These are phyloP conservation scores for Hortiboletus rubellus DNA, from an alignment of 1,284 basidiomycete genomes.

Conservation along the genomic window DNA sequence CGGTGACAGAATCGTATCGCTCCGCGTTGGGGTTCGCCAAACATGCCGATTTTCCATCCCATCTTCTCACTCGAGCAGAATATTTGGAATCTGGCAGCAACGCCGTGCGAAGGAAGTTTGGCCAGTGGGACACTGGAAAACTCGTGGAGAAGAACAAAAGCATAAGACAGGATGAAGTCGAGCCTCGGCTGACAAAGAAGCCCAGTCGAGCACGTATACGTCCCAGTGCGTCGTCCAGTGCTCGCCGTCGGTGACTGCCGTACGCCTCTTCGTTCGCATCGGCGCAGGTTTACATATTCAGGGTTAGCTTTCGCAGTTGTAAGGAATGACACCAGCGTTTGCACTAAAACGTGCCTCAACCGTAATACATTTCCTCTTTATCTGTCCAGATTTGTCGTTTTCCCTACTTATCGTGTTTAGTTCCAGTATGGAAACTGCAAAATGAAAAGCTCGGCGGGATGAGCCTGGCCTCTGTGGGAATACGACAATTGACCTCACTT, in stretches of 20 bases:
- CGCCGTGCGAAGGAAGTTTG: constrained; percentile 70
- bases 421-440: constrained; percentile 18
- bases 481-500: constrained; percentile 18
- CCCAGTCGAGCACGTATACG: constrained; percentile 31
- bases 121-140: constrained; percentile 41
- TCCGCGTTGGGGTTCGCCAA: constrained; percentile 63
- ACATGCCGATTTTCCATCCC: constrained; percentile 50
- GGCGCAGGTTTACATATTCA: constrained; percentile 16
- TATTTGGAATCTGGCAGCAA: constrained; percentile 80
- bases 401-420: constrained; percentile 22
- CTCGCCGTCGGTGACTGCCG: constrained; percentile 31
- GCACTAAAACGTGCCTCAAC: background rate
- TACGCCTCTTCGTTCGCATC: constrained; percentile 10
- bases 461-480: constrained; percentile 22
- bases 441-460: constrained; percentile 28
- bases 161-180: constrained; percentile 22
- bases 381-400: constrained; percentile 12
- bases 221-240: constrained; percentile 16
- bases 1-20: constrained; percentile 72
- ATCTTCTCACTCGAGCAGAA: constrained; percentile 72
- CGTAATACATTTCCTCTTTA: constrained; percentile 7
- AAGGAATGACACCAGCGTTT: constrained; percentile 4
- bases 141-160: constrained; percentile 26
- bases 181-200: constrained; percentile 31
- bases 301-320: constrained; percentile 18